Evolutionary conservation across 257 asterid genomes (phyloP).

Genomic region (Solanum etuberosum): DNA sequence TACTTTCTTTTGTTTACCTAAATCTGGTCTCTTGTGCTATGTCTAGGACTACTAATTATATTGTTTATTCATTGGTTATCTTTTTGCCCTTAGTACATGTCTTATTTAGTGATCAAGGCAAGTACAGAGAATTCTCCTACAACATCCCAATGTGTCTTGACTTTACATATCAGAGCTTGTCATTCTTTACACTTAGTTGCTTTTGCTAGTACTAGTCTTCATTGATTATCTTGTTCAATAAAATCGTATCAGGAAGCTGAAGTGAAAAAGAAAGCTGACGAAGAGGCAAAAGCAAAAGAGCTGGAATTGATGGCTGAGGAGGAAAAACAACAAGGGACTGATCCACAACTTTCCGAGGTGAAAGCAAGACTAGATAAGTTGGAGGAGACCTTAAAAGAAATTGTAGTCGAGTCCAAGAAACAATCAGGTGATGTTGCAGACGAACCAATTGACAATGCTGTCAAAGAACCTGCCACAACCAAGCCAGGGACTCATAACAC

Average conservation of each 20-base stretch:
- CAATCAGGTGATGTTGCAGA: conserved; percentile 12
- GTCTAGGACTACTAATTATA: not conserved
- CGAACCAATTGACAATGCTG: not conserved
- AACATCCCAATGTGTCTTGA: not conserved
- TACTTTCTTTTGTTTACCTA: not conserved
- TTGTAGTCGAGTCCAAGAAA: conserved; percentile 38
- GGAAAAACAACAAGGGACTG: conserved; percentile 36
- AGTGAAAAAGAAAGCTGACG: conserved; percentile 72
- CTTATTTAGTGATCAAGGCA: not conserved
- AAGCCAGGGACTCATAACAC: conserved; percentile 5
- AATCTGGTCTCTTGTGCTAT: not conserved
- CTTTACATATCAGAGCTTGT: not conserved
- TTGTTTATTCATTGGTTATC: not conserved
- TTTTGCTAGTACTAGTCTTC: not conserved
- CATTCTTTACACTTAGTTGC: not conserved
- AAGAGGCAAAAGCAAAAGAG: conserved; percentile 79
- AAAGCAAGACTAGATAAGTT: conserved; percentile 69
- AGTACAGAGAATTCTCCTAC: not conserved
- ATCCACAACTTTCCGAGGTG: conserved; percentile 59
- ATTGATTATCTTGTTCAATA: not conserved
- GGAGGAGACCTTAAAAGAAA: conserved; percentile 58
- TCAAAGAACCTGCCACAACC: conserved; percentile 7
- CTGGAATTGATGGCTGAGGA: conserved; percentile 58
- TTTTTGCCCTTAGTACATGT: not conserved
- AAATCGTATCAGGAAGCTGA: conserved; percentile 45